A percentile compares a stretch with the other conserved stretches of the same genome.
Evolutionary conservation across 148 eudicot genomes (phyloP).

Genomic region (Vaccinium myrtillus): DNA sequence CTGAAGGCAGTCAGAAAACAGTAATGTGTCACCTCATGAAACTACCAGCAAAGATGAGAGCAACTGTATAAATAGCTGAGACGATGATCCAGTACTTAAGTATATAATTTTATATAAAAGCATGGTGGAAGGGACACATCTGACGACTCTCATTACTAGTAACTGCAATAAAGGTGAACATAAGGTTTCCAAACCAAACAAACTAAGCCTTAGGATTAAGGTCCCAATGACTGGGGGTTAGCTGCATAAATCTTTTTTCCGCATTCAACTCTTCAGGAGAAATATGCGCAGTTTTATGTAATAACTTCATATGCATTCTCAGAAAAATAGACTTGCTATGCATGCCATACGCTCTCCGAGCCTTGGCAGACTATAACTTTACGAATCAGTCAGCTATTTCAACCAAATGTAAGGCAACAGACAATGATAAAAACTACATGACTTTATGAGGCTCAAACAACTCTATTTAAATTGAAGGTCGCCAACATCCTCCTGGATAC

Average conservation of each 20-base stretch:
- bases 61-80: not conserved
- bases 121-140: not conserved
- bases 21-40: not conserved
- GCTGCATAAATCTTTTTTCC: not conserved
- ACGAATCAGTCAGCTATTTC: not conserved
- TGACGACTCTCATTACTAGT: not conserved
- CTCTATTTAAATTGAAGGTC: not conserved
- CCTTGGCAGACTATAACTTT: not conserved
- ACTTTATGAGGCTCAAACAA: not conserved
- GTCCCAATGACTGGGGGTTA: not conserved
- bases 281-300: not conserved
- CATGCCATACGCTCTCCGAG: not conserved
- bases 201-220: not conserved
- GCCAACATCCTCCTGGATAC: not conserved
- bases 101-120: not conserved
- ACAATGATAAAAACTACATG: not conserved
- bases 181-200: not conserved
- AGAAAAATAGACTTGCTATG: not conserved
- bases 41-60: not conserved
- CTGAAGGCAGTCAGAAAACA: conserved; percentile 19
- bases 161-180: not conserved
- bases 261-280: not conserved
- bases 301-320: not conserved
- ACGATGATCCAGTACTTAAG: not conserved
- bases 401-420: not conserved